These are phyloP conservation scores for Phytophthora hybrid DNA, from an alignment of 352 stramenopile species.

Conservation along the genomic window DNA sequence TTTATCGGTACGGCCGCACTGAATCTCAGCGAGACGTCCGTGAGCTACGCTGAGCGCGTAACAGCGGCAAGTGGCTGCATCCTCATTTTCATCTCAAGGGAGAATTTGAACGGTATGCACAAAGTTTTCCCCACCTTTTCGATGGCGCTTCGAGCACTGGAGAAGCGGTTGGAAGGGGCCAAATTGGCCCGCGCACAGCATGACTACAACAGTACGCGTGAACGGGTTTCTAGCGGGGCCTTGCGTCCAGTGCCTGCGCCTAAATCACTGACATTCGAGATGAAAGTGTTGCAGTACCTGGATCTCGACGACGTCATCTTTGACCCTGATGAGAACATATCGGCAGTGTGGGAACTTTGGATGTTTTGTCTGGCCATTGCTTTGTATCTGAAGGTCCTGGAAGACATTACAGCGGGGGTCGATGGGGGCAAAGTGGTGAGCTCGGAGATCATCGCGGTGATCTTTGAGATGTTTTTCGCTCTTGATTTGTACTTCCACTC, in stretches of 20 bases:
- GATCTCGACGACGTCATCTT: slow-evolving; percentile 49
- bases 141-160: slow-evolving; percentile 67
- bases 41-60: slow-evolving; percentile 67
- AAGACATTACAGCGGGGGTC: slow-evolving; percentile 42
- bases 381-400: slow-evolving; percentile 50
- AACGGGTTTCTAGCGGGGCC: slow-evolving; percentile 6
- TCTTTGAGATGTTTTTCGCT: slow-evolving; percentile 55
- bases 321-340: slow-evolving; percentile 44
- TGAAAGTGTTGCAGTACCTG: slow-evolving; percentile 38
- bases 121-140: slow-evolving; percentile 66
- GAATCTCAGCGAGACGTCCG: slow-evolving; percentile 56
- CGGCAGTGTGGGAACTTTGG: slow-evolving; percentile 40
- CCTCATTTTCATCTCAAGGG: slow-evolving; percentile 59
- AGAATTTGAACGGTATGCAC: slow-evolving; percentile 66
- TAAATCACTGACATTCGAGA: slow-evolving; percentile 37
- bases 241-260: neutral
- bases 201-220: slow-evolving; percentile 22
- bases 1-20: slow-evolving; percentile 65
- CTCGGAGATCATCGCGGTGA: slow-evolving; percentile 37
- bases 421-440: neutral
- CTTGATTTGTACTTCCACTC: slow-evolving; percentile 60
- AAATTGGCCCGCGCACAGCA: slow-evolving; percentile 53
- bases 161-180: slow-evolving; percentile 55
- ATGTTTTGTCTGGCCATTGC: slow-evolving; percentile 39
- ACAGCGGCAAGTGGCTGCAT: slow-evolving; percentile 69